phyloP scores from a whole-genome alignment of 2,329 filamentous ascomycete species.

The Sclerotinia sclerotiorum region DNA sequence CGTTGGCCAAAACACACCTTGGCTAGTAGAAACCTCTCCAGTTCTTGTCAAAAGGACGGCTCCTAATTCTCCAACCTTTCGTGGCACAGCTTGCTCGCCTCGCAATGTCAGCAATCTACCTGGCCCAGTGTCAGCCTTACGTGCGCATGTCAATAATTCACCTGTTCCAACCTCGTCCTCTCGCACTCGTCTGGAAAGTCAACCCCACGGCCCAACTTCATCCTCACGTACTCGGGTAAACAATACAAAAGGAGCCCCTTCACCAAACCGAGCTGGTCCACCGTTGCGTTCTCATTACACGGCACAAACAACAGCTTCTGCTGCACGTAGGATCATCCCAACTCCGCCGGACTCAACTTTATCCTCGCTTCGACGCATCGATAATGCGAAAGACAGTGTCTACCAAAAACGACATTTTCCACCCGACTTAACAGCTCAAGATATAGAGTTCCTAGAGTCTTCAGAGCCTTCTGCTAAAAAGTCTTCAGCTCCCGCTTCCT shows the following conservation, averaged over 20 bases:
- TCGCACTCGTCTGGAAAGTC: background rate
- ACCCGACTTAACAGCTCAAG: background rate
- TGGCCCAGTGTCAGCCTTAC: background rate
- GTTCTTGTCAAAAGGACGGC: background rate
- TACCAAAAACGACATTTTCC: background rate
- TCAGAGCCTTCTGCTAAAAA: background rate
- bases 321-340: background rate
- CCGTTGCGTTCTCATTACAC: background rate
- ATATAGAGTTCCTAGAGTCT: background rate
- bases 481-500: background rate
- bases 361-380: background rate
- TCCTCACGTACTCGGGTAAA: background rate
- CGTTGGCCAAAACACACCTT: background rate
- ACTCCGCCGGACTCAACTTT: background rate
- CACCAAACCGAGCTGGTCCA: background rate
- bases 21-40: background rate
- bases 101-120: slow-evolving; percentile 1
- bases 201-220: background rate
- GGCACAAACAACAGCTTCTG: background rate
- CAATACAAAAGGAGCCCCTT: background rate
- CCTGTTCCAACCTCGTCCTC: background rate
- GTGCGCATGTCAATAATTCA: background rate
- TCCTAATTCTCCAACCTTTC: background rate
- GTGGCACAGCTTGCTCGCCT: background rate
- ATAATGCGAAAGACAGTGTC: background rate